A percentile compares a stretch with the other conserved stretches of the same genome.
phyloP scores from a whole-genome alignment of 805 yeast genomes.

The Grigorovia transvaalensis region DNA sequence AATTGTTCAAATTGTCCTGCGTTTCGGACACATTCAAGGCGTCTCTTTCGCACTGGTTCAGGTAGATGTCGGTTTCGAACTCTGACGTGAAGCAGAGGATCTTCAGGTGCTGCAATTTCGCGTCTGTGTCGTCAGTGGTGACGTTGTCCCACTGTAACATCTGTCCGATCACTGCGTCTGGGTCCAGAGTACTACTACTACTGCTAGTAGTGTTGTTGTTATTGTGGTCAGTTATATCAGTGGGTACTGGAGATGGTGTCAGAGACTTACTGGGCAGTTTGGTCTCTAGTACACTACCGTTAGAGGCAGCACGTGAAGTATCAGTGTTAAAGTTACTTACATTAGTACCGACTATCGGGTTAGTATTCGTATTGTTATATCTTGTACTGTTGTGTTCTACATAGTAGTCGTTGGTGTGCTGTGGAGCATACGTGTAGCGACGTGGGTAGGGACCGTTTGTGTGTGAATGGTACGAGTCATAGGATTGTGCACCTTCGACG shows the following conservation, averaged over 20 bases:
- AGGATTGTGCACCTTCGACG: background rate
- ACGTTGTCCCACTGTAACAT: background rate
- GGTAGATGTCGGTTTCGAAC: conserved; percentile 20
- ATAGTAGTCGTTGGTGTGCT: background rate
- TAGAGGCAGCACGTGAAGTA: background rate
- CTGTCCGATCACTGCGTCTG: background rate
- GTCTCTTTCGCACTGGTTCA: conserved; percentile 24
- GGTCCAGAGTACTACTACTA: background rate
- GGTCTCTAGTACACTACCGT: background rate
- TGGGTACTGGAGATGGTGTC: background rate
- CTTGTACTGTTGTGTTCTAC: background rate
- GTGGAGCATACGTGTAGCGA: background rate
- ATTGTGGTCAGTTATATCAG: background rate
- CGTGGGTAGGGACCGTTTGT: background rate
- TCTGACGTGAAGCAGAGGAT: conserved; percentile 13
- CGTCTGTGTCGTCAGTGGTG: conserved; percentile 13
- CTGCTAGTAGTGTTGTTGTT: background rate
- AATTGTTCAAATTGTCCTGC: conserved; percentile 28
- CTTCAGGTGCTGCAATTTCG: conserved; percentile 15
- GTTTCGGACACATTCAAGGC: conserved; percentile 27
- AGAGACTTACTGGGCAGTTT: background rate
- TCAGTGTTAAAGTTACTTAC: background rate
- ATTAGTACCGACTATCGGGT: no score
- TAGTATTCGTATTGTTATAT: background rate
- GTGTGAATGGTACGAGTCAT: background rate